phyloP scores from a whole-genome alignment of 169 alveolate species.

The Eimeria mitis region DNA sequence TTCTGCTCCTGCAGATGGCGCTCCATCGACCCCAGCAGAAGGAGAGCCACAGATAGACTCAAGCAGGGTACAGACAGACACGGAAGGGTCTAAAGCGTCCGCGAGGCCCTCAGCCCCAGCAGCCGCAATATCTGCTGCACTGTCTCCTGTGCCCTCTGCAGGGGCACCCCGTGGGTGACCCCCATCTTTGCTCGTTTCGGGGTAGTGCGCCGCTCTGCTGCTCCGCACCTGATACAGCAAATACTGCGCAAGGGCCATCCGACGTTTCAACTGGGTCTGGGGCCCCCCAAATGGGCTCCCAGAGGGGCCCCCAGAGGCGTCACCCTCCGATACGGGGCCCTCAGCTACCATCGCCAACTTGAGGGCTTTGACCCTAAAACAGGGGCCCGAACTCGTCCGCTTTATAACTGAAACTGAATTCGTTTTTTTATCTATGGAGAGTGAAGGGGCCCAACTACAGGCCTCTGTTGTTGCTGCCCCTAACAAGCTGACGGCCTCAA shows the following conservation, averaged over 20 bases:
- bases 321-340: background rate
- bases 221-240: slow-evolving; percentile 24
- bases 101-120: slow-evolving; percentile 64
- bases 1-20: background rate
- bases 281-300: slow-evolving; percentile 27
- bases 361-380: background rate
- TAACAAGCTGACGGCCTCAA: background rate
- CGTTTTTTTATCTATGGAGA: background rate
- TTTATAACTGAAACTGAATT: background rate
- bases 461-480: background rate
- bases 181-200: background rate
- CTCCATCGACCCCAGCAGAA: background rate
- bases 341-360: background rate
- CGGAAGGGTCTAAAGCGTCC: slow-evolving; percentile 20
- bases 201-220: slow-evolving; percentile 51
- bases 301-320: background rate
- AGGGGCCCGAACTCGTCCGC: background rate
- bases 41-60: background rate
- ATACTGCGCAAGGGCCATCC: slow-evolving; percentile 45
- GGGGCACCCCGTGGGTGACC: background rate
- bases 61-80: background rate
- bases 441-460: background rate
- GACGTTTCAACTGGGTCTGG: background rate
- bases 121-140: slow-evolving; percentile 58
- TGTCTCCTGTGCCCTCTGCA: background rate